These are phyloP conservation scores for Chaetomiaceae sp. DNA, from an alignment of 2,329 filamentous ascomycete genomes.

Conservation along the genomic window DNA sequence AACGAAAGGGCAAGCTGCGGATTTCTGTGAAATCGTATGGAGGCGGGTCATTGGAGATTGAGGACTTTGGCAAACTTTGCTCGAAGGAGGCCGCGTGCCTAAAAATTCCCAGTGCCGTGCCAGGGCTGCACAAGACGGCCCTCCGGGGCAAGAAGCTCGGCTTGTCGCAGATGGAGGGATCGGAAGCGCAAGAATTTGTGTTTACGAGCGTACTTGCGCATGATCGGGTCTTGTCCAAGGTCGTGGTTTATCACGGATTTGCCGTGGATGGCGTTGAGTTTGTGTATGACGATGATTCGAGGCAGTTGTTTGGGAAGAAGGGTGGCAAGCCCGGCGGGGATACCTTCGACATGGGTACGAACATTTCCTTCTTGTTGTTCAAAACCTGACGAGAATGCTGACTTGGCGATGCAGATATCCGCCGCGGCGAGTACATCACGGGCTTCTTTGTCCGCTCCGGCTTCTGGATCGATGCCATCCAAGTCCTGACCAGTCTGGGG, in stretches of 20 bases:
- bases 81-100: constrained; percentile 68
- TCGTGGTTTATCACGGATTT: constrained; percentile 71
- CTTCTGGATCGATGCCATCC: constrained; percentile 79
- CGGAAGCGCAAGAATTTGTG: constrained; percentile 65
- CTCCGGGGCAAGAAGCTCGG: constrained; percentile 75
- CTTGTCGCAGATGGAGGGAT: constrained; percentile 64
- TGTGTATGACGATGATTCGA: constrained; percentile 80
- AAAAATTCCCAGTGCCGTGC: constrained; percentile 59
- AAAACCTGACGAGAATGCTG: not conserved
- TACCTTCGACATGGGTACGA: constrained; percentile 68
- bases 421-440: constrained; percentile 78
- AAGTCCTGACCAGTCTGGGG: constrained; percentile 85
- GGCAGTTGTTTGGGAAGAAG: constrained; percentile 79
- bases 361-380: not conserved
- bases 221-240: constrained; percentile 67
- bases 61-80: constrained; percentile 67
- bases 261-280: constrained; percentile 87
- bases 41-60: constrained; percentile 67
- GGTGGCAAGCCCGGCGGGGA: constrained; percentile 66
- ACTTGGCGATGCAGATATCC: constrained; percentile 56
- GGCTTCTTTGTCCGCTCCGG: constrained; percentile 81
- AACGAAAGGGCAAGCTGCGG: constrained; percentile 65
- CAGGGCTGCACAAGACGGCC: constrained; percentile 57
- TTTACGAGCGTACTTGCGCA: constrained; percentile 64
- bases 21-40: constrained; percentile 72